Evolutionary conservation across 2,329 filamentous ascomycete species (phyloP).

Genomic region (Pseudocercospora cruenta): DNA sequence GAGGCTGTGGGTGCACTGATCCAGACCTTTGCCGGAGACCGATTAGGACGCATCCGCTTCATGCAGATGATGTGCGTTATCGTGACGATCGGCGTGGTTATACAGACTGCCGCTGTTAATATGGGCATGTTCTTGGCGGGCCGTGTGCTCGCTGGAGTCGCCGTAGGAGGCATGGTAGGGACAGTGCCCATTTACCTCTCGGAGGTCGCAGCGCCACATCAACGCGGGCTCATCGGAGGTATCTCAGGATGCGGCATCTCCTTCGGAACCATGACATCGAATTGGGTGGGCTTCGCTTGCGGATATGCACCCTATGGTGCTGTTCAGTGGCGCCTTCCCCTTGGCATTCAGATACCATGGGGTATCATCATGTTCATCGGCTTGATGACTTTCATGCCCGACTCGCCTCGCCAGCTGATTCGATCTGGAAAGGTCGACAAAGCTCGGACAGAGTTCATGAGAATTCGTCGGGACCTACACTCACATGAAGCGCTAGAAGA

Average conservation of each 20-base stretch:
- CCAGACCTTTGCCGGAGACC: slow-evolving; percentile 59
- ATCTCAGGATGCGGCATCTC: slow-evolving; percentile 56
- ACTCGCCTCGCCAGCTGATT: slow-evolving; percentile 59
- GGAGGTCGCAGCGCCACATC: slow-evolving; percentile 53
- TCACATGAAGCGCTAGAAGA: slow-evolving; percentile 53
- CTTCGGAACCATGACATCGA: slow-evolving; percentile 60
- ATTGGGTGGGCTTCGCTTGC: slow-evolving; percentile 62
- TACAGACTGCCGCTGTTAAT: slow-evolving; percentile 60
- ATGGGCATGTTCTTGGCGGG: slow-evolving; percentile 39
- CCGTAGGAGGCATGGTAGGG: slow-evolving; percentile 40
- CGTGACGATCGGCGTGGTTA: slow-evolving; percentile 58
- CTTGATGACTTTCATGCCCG: slow-evolving; percentile 59
- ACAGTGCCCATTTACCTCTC: slow-evolving; percentile 61
- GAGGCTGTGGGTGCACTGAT: slow-evolving; percentile 57
- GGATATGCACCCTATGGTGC: slow-evolving; percentile 57
- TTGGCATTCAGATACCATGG: slow-evolving; percentile 61
- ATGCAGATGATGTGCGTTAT: slow-evolving; percentile 54
- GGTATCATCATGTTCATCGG: slow-evolving; percentile 60
- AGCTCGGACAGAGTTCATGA: slow-evolving; percentile 53
- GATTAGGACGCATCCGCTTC: slow-evolving; percentile 42
- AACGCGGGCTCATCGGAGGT: slow-evolving; percentile 58
- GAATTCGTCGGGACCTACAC: slow-evolving; percentile 52
- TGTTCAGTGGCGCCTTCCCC: slow-evolving; percentile 59
- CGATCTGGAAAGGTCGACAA: slow-evolving; percentile 54
- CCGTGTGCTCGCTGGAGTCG: slow-evolving; percentile 35